Evolutionary conservation across 2,329 filamentous ascomycete species (phyloP).

Genomic region (Stachybotrys chartarum): DNA sequence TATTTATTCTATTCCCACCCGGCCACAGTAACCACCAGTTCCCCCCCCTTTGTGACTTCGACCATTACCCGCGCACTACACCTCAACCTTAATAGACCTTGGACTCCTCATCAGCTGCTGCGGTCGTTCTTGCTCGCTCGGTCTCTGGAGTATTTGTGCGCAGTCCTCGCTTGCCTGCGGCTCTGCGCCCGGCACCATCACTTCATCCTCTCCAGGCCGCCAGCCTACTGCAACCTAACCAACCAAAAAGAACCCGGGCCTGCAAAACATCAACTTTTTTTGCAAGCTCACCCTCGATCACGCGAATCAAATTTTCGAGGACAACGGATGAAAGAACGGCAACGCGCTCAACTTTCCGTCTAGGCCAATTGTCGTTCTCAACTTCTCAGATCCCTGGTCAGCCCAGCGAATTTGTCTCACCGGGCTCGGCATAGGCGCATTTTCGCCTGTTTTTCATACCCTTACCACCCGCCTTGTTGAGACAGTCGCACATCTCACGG

Average conservation of each 20-base stretch:
- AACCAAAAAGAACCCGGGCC: neutral
- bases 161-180: neutral
- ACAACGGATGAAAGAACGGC: too few species aligned
- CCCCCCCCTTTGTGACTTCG: neutral
- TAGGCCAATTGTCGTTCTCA: neutral
- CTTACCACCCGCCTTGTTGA: neutral
- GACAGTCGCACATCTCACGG: neutral
- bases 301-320: too few species aligned
- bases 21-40: neutral
- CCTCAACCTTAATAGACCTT: neutral
- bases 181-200: neutral
- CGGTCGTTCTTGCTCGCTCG: neutral
- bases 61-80: neutral
- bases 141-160: neutral
- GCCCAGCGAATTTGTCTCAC: too few species aligned
- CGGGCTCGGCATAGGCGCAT: neutral
- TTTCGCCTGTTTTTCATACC: neutral
- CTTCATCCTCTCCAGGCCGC: too few species aligned
- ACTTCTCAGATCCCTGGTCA: neutral
- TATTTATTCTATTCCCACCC: neutral
- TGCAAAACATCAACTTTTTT: neutral
- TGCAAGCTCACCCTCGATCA: neutral
- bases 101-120: neutral
- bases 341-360: neutral
- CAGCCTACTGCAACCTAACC: neutral